These are phyloP conservation scores for Pichia norvegensis DNA, from an alignment of 1,139 yeast genomes.

Conservation along the genomic window DNA sequence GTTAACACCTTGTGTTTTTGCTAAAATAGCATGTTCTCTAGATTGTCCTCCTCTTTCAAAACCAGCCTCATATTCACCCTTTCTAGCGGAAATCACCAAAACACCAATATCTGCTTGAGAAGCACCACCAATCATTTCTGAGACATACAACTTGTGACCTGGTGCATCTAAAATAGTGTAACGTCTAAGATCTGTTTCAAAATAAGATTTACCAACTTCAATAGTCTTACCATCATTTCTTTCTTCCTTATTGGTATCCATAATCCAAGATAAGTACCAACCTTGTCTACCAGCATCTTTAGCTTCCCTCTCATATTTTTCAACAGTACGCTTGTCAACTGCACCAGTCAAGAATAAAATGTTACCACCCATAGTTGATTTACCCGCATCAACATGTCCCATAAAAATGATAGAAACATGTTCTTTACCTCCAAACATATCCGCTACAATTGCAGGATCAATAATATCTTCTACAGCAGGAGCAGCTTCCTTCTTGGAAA, in stretches of 20 bases:
- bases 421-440: constrained; percentile 94
- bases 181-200: constrained; percentile 95
- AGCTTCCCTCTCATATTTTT: constrained; percentile 96
- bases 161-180: constrained; percentile 98
- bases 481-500: constrained; percentile 7
- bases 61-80: constrained; percentile 99
- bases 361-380: constrained; percentile 99
- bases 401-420: constrained; percentile 93
- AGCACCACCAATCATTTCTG: constrained; percentile 99
- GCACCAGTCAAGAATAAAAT: constrained; percentile 87
- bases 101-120: constrained; percentile 98
- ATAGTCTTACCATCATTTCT: constrained; percentile 98
- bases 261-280: constrained; percentile 98
- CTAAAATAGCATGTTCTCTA: constrained; percentile 95
- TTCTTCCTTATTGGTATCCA: constrained; percentile 99
- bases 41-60: constrained; percentile 99
- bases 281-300: constrained; percentile 99
- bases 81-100: constrained; percentile 93
- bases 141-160: constrained; percentile 97
- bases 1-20: constrained; percentile 97
- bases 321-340: constrained; percentile 98
- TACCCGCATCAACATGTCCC: constrained; percentile 99
- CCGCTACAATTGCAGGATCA: constrained; percentile 82
- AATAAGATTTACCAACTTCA: constrained; percentile 96
- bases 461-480: constrained; percentile 44